These are phyloP conservation scores for Hygrophila difformis DNA, from an alignment of 257 asterid species.

Conservation along the genomic window DNA sequence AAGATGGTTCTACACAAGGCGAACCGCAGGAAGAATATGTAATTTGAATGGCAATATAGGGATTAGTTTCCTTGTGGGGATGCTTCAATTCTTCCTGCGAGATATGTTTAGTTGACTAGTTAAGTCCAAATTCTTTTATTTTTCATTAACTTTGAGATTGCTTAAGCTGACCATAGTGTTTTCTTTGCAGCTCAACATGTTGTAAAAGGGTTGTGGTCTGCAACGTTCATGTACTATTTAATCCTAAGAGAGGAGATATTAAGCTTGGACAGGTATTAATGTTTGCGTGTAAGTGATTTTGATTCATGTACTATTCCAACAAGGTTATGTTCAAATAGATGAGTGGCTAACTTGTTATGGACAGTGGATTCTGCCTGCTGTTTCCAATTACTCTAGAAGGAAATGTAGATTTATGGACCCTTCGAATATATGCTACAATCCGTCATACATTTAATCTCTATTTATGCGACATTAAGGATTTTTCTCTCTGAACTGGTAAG, in stretches of 20 bases:
- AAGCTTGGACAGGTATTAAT: slow-evolving; percentile 91
- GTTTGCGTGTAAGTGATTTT: slow-evolving; percentile 9
- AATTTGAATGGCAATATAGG: neutral
- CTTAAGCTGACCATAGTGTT: neutral
- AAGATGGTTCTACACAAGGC: no score
- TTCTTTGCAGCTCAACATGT: slow-evolving; percentile 38
- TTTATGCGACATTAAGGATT: slow-evolving; percentile 1
- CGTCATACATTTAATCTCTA: neutral
- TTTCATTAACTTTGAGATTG: neutral
- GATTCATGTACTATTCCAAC: slow-evolving; percentile 8
- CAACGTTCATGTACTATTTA: slow-evolving; percentile 94
- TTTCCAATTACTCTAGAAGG: no score
- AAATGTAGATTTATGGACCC: slow-evolving; percentile 1
- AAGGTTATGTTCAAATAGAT: no score
- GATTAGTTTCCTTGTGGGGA: neutral
- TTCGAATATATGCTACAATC: slow-evolving; percentile 1
- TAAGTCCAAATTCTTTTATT: neutral
- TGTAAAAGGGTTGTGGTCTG: slow-evolving; percentile 69
- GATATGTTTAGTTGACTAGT: neutral
- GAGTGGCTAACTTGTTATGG: no score
- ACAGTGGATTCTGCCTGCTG: no score
- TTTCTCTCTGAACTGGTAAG: neutral
- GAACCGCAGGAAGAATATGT: no score
- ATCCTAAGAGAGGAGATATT: slow-evolving; percentile 90
- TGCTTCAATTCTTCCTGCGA: neutral